Evolutionary conservation across 148 eudicot species (phyloP), one percentile per base, ranked within the genome.

Genomic region (Drosera capensis): DNA sequence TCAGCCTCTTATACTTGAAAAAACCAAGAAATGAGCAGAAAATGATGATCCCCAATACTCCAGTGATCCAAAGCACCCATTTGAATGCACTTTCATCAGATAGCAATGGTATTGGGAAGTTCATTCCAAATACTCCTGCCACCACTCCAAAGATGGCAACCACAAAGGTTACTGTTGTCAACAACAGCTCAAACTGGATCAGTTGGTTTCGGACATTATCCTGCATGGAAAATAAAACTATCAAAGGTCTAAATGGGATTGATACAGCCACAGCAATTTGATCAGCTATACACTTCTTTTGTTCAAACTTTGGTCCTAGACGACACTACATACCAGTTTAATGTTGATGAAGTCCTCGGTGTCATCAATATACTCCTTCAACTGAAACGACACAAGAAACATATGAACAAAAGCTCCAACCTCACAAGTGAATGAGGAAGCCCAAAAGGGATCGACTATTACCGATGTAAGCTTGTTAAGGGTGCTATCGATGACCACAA

Each of bases 341-440:
- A 92, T 85, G 54, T 92, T 92, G 30, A 92, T 85, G 56, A 85
- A 85, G 64, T 85, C 99, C 68, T 92, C 99, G 0, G 99, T 85
- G 66, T 92, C 94, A 59, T 88, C 97, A 57, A 88, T 88, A 57
- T 88, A 88, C 76, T 92, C 99, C 75, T 92, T 92, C 50, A 92
- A 74, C 99, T 92, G 85, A 55, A 67, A 75, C 36, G 45, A 56
- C 31, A 25, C 3, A 16, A 1, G 6, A 23, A 38, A 7, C 26
- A 39, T 17, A 16, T 23, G 3, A 18, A 38, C 25, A 39, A 7
- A 7, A 38, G 8, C 18, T 15, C 21, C 55, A 19, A 34, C 14
- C 20, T 31, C 20, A 1, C 2, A 38, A 13, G 15, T 16, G 21
- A 59, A 15, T 21, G 25, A 18, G 24, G 18, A 29, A 59, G 18